Evolutionary conservation across 148 eudicot genomes (phyloP), one percentile per base, ranked within the genome.

Genomic region (Vaccinium myrtillus): DNA sequence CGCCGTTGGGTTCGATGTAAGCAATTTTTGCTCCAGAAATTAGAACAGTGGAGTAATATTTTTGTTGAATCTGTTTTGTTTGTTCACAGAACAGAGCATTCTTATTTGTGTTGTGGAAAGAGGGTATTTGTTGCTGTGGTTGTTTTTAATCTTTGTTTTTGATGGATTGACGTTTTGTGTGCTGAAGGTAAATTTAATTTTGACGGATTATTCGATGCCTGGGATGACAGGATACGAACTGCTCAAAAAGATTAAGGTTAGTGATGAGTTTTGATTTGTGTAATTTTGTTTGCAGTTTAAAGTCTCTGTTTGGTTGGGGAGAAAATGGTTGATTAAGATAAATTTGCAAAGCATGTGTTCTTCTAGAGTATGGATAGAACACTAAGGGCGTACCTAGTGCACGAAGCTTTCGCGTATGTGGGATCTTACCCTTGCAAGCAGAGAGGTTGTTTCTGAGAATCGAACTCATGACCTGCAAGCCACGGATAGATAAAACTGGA

Each of bases 141-240:
- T 0, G 3, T 73, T 19, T 8, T 8, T 30, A 3, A 30, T 32
- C 1, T 8, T 6, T 50, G 18, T 75, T 23, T 27, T 53, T 69
- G 75, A 46, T 85, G 63, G 65, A 21, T 69, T 78, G 25, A n/a
- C 80, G 75, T n/a, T 78, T 89, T 91, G 88, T 55, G 27, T 82
- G 13, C 39, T 90, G 91, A 87, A 92, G 87, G 90, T 92, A 65
- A 91, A 92, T 90, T 75, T 92, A 82, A 86, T 95, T 49, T 91
- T 94, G 81, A 95, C 98, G 79, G 98, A 95, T 87, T 95, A 95
- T 84, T 93, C 98, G 7, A 95, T 95, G 98, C 97, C 97, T 86
- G 98, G 95, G 83, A 94, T 95, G 94, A 95, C 93, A 19, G 94
- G 94, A 59, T 93, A 89, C 85, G 93, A 93, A 49, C 91, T 93